Base-by-base conservation (phyloP, 1,284 basidiomycete genomes). In the Mycosarcoma maydis region DNA sequence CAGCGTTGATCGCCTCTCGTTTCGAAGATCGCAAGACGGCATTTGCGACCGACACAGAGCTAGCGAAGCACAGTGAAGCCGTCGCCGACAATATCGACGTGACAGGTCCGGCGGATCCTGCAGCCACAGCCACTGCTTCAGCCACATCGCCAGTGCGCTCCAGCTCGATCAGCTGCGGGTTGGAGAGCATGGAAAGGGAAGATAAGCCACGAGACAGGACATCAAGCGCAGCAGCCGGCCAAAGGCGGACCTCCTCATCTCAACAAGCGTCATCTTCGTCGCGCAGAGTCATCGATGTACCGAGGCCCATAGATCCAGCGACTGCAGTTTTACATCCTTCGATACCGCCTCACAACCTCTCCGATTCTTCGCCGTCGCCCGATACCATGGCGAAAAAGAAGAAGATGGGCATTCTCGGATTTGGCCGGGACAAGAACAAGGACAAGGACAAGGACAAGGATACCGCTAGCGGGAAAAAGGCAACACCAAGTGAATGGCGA, bases 201-300 rank as follows among this genome's bases (percentile, higher is more conserved):
- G n/a, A n/a, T n/a, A n/a, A n/a, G n/a, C n/a, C n/a, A n/a, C n/a
- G n/a, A n/a, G n/a, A n/a, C n/a, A n/a, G n/a, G n/a, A n/a, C n/a
- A n/a, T n/a, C n/a, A n/a, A n/a, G n/a, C n/a, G n/a, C n/a, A n/a
- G n/a, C 40, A 22, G 36, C 23, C 7, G 37, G 8, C 2, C 27
- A 5, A 40, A 52, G 26, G 9, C 37, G 14, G 19, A 8, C 29
- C 10, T 19, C 3, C 6, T 40, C 47, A 24, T 38, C 43, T 19
- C 61, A 50, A 8, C 61, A 54, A 40, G 42, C 27, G 6, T 55
- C 66, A 1, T 40, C 58, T 3, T 58, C 60, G 6, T 55, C 67
- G 13, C 56, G 67, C 17, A 32, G 46, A 32, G 67, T 56, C 13
- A 65, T 70, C 19, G 67, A 70, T 37, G 67, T 70, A 1, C 43